A percentile compares a stretch with the other conserved stretches of the same genome.
These are phyloP conservation scores for Thermochaetoides thermophila DNA, from an alignment of 495 filamentous ascomycete species.

Conservation along the genomic window DNA sequence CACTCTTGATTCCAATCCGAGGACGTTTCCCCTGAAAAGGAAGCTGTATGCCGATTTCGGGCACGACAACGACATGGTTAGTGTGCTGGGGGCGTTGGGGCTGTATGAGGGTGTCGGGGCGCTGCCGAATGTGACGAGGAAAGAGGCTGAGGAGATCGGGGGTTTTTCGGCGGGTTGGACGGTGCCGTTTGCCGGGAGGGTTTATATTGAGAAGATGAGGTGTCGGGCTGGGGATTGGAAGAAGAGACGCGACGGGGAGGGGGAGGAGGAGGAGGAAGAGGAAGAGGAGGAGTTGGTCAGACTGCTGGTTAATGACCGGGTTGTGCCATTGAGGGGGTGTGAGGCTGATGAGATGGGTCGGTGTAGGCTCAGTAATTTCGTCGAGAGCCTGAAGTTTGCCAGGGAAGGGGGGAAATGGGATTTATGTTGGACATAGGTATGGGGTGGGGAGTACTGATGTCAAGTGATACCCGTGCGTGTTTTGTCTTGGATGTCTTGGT, in stretches of 20 bases:
- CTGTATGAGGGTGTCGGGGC: slow-evolving; percentile 48
- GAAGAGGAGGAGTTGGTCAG: slow-evolving; percentile 47
- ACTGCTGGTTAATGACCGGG: slow-evolving; percentile 67
- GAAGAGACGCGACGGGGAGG: slow-evolving; percentile 5
- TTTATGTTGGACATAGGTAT: slow-evolving; percentile 35
- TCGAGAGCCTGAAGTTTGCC: slow-evolving; percentile 58
- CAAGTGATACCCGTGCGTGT: no score
- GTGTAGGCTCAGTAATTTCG: slow-evolving; percentile 49
- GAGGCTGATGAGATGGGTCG: slow-evolving; percentile 48
- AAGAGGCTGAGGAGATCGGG: slow-evolving; percentile 23
- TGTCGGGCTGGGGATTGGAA: no score
- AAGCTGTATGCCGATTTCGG: slow-evolving; percentile 70
- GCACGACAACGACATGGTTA: slow-evolving; percentile 73
- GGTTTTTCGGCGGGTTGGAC: slow-evolving; percentile 59
- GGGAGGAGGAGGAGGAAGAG: not conserved
- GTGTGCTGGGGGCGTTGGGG: slow-evolving; percentile 56
- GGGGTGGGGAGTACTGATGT: not conserved
- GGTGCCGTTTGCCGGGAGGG: slow-evolving; percentile 63
- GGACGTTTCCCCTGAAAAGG: slow-evolving; percentile 53
- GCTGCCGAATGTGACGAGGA: slow-evolving; percentile 29
- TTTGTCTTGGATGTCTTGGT: no score
- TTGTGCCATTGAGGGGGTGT: slow-evolving; percentile 55
- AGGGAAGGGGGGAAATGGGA: slow-evolving; percentile 55
- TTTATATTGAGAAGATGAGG: slow-evolving; percentile 74
- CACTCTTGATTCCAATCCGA: slow-evolving; percentile 46